Base-by-base conservation (phyloP, 345 rosid species). In the Brassica carinata region DNA sequence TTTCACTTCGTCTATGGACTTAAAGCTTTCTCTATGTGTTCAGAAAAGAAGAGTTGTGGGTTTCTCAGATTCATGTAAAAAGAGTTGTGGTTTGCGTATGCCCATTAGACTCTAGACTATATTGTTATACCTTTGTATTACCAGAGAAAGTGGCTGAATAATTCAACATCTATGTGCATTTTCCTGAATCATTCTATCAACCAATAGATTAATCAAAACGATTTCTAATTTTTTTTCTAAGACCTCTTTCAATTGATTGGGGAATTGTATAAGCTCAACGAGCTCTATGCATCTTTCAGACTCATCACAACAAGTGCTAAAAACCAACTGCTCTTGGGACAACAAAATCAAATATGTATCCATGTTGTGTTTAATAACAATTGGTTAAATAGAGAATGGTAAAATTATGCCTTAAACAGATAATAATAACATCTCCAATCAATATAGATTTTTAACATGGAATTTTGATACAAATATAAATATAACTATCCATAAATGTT, bases 1-100 rank as follows among this genome's bases (percentile, higher is more conserved):
- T 68, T 75, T 45, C 18, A 67, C 29, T 67, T 73, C 68, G 40
- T 30, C 14, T 1, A 73, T 26, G 78, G 78, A 79, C 8, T 23
- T 79, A 69, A 79, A 58, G 40, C 53, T 70, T 3, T 45, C 7
- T 43, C 48, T 40, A 5, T 30, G 2, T 48, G 19, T 53, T 69
- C 2, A 11, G 45, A 30, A 51, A 71, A 70, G 9, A 70, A 15
- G 13, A 40, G 65, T 71, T 63, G 26, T 19, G 31, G 7, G 10
- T 70, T 18, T 70, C 57, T 33, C 51, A 19, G 48, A 63, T 17
- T 69, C 15, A 69, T 17, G 59, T 77, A 77, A 9, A 40, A 8
- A 40, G 48, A 30, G 53, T 14, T 59, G 29, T 5, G 31, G 18
- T 19, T 5, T 69, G 69, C n/a, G 18, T 19, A 8, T 69, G 69